Conservation (phyloP, 345 rosid species). For the Salix caprea region DNA sequence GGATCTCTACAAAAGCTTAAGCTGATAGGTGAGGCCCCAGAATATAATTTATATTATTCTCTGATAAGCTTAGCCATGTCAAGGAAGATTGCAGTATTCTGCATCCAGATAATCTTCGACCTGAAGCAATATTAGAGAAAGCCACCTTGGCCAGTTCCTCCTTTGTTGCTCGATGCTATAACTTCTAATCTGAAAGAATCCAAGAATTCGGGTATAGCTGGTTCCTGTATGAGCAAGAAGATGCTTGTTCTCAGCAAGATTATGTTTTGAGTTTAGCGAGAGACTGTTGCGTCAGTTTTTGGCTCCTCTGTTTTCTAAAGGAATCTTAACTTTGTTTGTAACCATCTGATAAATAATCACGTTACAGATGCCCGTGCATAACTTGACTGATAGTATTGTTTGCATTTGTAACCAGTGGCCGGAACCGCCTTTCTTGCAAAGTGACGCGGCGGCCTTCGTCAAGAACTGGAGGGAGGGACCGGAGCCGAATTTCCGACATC, state of each 20-base stretch:
- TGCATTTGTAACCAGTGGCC: slow-evolving; percentile 33
- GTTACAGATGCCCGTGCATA: too few species aligned
- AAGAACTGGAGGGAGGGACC: slow-evolving; percentile 40
- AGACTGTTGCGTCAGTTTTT: neutral
- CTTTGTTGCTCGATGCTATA: neutral
- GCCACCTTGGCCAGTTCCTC: neutral
- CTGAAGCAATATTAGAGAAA: neutral
- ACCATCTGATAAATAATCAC: neutral
- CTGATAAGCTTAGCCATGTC: neutral
- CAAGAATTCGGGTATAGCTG: neutral
- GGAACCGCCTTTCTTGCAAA: slow-evolving; percentile 45
- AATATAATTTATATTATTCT: too few species aligned
- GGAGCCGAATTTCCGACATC: slow-evolving; percentile 40
- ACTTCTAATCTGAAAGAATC: neutral
- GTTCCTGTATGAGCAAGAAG: neutral
- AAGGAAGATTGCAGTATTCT: neutral
- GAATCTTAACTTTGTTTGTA: neutral
- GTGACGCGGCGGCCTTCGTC: slow-evolving; percentile 47
- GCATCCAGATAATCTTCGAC: neutral
- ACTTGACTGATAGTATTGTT: slow-evolving; percentile 10
- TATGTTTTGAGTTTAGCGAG: neutral
- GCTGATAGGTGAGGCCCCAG: too few species aligned
- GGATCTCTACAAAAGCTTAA: too few species aligned
- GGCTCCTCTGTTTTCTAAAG: neutral
- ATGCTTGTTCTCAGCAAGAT: neutral